These are phyloP conservation scores for Antrodiella citrinella DNA, from an alignment of 768 basidiomycete genomes.

Conservation along the genomic window DNA sequence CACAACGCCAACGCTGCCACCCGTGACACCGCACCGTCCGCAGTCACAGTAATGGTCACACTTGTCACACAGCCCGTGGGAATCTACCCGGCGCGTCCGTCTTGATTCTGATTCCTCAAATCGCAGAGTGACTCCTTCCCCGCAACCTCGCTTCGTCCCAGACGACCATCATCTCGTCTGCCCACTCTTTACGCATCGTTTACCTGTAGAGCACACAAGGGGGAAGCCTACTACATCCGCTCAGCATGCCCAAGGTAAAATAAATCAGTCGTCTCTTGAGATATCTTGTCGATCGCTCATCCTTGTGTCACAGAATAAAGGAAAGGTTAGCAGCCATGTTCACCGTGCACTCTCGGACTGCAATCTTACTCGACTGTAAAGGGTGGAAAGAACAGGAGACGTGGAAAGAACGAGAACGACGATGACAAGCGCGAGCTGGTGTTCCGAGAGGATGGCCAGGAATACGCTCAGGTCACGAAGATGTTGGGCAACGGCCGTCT, in stretches of 20 bases:
- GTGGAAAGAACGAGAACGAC: slow-evolving; percentile 99
- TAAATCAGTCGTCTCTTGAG: slow-evolving; percentile 6
- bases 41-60: slow-evolving; percentile 2
- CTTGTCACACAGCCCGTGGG: not conserved
- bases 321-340: slow-evolving; percentile 42
- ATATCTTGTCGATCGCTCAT: slow-evolving; percentile 14
- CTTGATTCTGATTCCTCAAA: not conserved
- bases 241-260: slow-evolving; percentile 46
- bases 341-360: not conserved
- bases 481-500: slow-evolving; percentile 98
- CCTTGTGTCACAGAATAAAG: slow-evolving; percentile 49
- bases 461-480: slow-evolving; percentile 96
- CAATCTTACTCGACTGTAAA: slow-evolving; percentile 25
- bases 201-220: not conserved
- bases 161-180: not conserved
- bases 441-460: slow-evolving; percentile 97
- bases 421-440: slow-evolving; percentile 98
- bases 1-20: slow-evolving; percentile 1
- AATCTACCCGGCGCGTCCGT: not conserved
- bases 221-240: not conserved
- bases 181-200: not conserved
- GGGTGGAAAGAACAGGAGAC: slow-evolving; percentile 98
- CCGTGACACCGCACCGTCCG: slow-evolving; percentile 8
- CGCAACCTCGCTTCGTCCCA: not conserved
- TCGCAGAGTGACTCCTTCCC: not conserved